These are phyloP conservation scores for Podospora australis DNA, from an alignment of 495 filamentous ascomycete species.

Conservation along the genomic window DNA sequence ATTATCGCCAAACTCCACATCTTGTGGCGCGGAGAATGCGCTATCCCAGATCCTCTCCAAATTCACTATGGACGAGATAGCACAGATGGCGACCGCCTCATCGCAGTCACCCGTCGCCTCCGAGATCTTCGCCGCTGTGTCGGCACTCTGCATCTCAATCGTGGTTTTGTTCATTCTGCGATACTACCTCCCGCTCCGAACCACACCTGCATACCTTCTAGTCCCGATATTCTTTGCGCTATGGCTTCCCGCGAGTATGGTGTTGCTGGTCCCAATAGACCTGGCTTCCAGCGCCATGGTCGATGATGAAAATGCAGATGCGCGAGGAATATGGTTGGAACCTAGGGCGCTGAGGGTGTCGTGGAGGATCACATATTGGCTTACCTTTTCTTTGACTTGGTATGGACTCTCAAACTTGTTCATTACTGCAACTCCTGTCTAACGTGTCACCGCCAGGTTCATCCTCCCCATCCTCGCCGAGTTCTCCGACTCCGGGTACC, in stretches of 20 bases:
- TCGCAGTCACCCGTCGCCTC: constrained; percentile 25
- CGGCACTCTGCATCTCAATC: constrained; percentile 65
- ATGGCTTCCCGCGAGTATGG: constrained; percentile 84
- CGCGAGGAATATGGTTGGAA: constrained; percentile 59
- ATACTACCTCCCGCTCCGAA: constrained; percentile 81
- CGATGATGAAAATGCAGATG: constrained; percentile 51
- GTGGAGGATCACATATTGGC: constrained; percentile 94
- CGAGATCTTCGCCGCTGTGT: constrained; percentile 60
- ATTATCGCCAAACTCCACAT: too few species aligned
- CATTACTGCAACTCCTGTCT: background rate
- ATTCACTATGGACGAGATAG: constrained; percentile 19
- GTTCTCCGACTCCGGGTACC: constrained; percentile 88
- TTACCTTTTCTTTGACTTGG: constrained; percentile 94
- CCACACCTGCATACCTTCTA: constrained; percentile 84
- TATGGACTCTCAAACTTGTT: constrained; percentile 29
- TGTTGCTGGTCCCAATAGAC: constrained; percentile 94
- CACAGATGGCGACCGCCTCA: background rate
- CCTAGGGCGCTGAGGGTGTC: constrained; percentile 65
- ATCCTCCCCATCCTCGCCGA: constrained; percentile 91
- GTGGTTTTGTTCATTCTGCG: constrained; percentile 77
- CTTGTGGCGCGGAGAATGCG: too few species aligned
- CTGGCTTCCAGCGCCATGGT: constrained; percentile 74
- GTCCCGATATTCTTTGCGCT: constrained; percentile 90
- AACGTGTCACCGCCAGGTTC: constrained; percentile 47
- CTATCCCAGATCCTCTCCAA: background rate